These are phyloP conservation scores for Clonostachys sp. DNA, from an alignment of 2,329 filamentous ascomycete species.

Conservation along the genomic window DNA sequence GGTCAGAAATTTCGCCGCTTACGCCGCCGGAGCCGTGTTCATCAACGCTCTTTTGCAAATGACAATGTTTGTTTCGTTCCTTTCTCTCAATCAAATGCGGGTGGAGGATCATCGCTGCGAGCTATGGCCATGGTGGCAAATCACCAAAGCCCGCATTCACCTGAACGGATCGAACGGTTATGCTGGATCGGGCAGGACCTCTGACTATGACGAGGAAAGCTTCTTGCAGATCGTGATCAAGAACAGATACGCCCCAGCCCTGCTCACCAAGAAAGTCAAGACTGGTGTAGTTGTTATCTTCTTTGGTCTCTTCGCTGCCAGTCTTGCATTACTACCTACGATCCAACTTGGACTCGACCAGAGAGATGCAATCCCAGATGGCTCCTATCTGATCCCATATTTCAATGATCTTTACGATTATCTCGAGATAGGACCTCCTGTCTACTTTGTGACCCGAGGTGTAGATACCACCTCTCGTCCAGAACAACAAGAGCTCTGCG, in stretches of 20 bases:
- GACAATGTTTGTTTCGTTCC: conserved; percentile 92
- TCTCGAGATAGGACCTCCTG: conserved; percentile 84
- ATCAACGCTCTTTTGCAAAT: conserved; percentile 97
- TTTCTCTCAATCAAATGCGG: conserved; percentile 85
- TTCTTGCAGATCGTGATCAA: conserved; percentile 82
- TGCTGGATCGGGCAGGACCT: conserved; percentile 48
- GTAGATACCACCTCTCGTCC: conserved; percentile 72
- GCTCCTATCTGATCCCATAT: conserved; percentile 92
- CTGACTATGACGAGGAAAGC: conserved; percentile 73
- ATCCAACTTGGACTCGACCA: conserved; percentile 89
- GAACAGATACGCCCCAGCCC: conserved; percentile 76
- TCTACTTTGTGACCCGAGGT: conserved; percentile 88
- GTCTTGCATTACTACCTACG: conserved; percentile 76
- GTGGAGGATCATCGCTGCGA: conserved; percentile 87
- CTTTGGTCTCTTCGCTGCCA: conserved; percentile 80
- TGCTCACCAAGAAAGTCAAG: conserved; percentile 80
- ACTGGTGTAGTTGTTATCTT: conserved; percentile 73
- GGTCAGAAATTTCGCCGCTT: conserved; percentile 94
- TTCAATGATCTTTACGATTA: conserved; percentile 96
- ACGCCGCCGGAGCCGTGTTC: conserved; percentile 91
- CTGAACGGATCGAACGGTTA: conserved; percentile 55
- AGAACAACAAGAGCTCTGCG: conserved; percentile 84
- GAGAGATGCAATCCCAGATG: conserved; percentile 86
- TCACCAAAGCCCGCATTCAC: conserved; percentile 69
- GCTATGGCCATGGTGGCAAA: conserved; percentile 83